Base-by-base conservation (phyloP, 148 eudicot genomes). In the Rheum nobile region DNA sequence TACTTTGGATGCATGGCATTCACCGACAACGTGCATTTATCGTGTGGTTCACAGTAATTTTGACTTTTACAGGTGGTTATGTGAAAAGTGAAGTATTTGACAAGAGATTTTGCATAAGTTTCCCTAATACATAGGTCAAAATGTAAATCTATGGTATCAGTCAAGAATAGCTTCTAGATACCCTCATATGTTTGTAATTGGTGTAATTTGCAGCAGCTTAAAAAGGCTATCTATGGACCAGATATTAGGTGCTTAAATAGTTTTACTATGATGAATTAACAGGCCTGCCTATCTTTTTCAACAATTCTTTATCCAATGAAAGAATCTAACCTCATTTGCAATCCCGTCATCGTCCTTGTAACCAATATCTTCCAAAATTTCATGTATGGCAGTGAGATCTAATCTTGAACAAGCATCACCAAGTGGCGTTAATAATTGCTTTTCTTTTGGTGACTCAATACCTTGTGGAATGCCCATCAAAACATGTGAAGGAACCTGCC, bases 321-420 rank as follows among this genome's bases (percentile, higher is more conserved):
- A 71, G 50, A 71, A 3, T 41, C 73, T 43, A 71, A 71, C 73
- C 73, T 71, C 73, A 39, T 71, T 71, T 22, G 73, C 73, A 71
- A 71, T 46, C 14, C 73, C 73, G 22, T 39, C 73, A 71, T 71
- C 91, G 52, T 91, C 96, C 85, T 80, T 87, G 87, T 91, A 91
- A 50, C 93, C 93, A 50, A 74, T 71, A 74, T 87, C 86, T 71
- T 85, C 91, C 79, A 91, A 71, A 72, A 91, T 85, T 76, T 88
- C 91, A 82, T 91, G 96, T 74, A 91, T 87, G 77, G 96, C 91
- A 29, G 96, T 87, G 38, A 88, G 85, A 84, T 91, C 96, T 43
- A 83, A 74, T 81, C 89, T 88, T 16, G 89, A 89, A 81, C 94
- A 88, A 76, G 95, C 95, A 69, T 88, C 88, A 65, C 89, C 89